These are phyloP conservation scores for Skeletonema potamos DNA, from an alignment of 108 stramenopile genomes.

Conservation along the genomic window DNA sequence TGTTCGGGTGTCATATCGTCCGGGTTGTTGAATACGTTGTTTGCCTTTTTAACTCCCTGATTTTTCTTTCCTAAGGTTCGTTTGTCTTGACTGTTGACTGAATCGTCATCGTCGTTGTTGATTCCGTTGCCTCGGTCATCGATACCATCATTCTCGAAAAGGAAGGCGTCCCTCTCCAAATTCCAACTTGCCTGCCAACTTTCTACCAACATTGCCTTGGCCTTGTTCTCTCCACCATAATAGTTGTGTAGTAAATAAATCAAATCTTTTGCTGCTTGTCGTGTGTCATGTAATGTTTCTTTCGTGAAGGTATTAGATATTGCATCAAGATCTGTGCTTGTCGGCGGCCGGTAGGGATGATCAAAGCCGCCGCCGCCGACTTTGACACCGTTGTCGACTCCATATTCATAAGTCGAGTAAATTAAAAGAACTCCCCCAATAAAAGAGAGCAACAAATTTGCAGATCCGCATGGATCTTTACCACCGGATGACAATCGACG, in stretches of 20 bases:
- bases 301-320: background rate
- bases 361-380: background rate
- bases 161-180: conserved; percentile 12
- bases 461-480: background rate
- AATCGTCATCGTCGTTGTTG: background rate
- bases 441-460: background rate
- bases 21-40: conserved; percentile 10
- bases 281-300: conserved; percentile 9
- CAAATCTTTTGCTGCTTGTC: conserved; percentile 21
- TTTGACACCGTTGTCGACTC: background rate
- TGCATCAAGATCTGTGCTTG: background rate
- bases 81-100: background rate
- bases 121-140: background rate
- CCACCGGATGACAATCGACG: background rate
- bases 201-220: conserved; percentile 25
- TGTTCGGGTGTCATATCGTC: conserved; percentile 18
- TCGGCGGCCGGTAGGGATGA: background rate
- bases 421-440: background rate
- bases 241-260: conserved; percentile 31
- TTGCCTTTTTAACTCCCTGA: conserved; percentile 18
- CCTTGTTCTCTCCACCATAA: conserved; percentile 33
- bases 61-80: conserved; percentile 17
- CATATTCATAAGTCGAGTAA: background rate
- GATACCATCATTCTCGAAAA: background rate
- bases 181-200: conserved; percentile 42